Evolutionary conservation across 2,329 filamentous ascomycete genomes (phyloP), one percentile per base, ranked within the genome.

Genomic region (Xylaria sp.): DNA sequence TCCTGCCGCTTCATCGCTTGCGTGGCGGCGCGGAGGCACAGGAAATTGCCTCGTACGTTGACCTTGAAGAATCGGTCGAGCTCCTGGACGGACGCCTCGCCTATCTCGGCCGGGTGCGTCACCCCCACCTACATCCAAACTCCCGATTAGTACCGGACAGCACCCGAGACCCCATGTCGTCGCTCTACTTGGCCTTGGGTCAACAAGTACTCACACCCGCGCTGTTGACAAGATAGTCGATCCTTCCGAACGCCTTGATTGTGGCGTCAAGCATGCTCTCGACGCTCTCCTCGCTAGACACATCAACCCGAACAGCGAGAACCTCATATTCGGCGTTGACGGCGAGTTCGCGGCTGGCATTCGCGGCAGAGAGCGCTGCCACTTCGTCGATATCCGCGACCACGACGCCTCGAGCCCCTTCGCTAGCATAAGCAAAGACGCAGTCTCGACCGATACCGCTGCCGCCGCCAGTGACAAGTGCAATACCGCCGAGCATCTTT

Each of bases 51-150:
- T 26, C 46, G 39, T 2, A 54, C 42, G 37, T 57, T 57, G 39
- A 57, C 50, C 9, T 45, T 39, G 46, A 46, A 52, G 39, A 57
- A 57, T 5, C 54, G 54, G 17, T 53, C 46, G 20, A 54, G 43
- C 44, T 57, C 54, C 6, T 13, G 37, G 1, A 24, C n/a, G 21
- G 53, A 50, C 11, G 39, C 46, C 4, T 50, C 41, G 1, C 37
- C 50, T 16, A 49, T 42, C 4, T 46, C 39, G 4, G 29, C 29
- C 9, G 29, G 29, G 16, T 11, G 29, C 11, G 29, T 34, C 29
- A 34, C 29, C 16, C 29, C 29, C 11, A 34, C 6, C 29, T 34
- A 13, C 29, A n/a, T n/a, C n/a, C n/a, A 13, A 13, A 13, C 3
- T 34, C 29, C 4, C 8, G 29, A 34, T 34, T 34, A 34, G 16